Conservation (phyloP, 805 yeast species). For the Torulaspora microellipsoides region DNA sequence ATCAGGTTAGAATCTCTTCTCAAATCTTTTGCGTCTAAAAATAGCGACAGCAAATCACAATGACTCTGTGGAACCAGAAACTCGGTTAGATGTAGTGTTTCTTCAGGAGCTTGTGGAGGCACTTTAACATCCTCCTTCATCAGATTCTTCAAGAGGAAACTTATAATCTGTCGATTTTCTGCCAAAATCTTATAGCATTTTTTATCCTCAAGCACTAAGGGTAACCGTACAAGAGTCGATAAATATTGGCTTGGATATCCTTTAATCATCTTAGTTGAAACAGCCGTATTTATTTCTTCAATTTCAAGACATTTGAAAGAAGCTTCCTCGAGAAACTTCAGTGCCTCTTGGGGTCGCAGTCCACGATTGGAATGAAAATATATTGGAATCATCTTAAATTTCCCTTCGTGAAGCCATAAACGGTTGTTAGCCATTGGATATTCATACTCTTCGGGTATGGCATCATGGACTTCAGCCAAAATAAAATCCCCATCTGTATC, state of each 20-base stretch:
- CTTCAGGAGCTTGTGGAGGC: not conserved
- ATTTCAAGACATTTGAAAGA: slow-evolving; percentile 35
- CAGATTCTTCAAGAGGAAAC: slow-evolving; percentile 19
- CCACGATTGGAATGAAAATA: slow-evolving; percentile 35
- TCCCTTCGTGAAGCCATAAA: slow-evolving; percentile 47
- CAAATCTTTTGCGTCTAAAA: slow-evolving; percentile 11
- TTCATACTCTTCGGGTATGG: slow-evolving; percentile 42
- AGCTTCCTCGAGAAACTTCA: slow-evolving; percentile 38
- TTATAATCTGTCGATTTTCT: slow-evolving; percentile 18
- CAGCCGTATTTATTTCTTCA: slow-evolving; percentile 18
- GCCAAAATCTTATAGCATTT: slow-evolving; percentile 10
- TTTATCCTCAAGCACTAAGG: slow-evolving; percentile 16
- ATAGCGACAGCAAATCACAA: slow-evolving; percentile 16
- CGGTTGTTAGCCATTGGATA: slow-evolving; percentile 43
- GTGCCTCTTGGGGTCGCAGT: slow-evolving; percentile 38
- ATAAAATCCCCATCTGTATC: slow-evolving; percentile 58
- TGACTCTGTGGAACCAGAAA: slow-evolving; percentile 15
- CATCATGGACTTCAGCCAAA: slow-evolving; percentile 46
- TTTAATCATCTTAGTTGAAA: slow-evolving; percentile 15
- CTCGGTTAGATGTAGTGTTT: not conserved
- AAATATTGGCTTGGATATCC: slow-evolving; percentile 33
- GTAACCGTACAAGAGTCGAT: slow-evolving; percentile 19
- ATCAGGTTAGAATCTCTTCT: slow-evolving; percentile 4
- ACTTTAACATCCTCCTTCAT: slow-evolving; percentile 6
- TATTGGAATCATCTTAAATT: slow-evolving; percentile 39